Percentiles rank a stretch among this genome's conserved stretches.
These are phyloP conservation scores for Moesziomyces aphidis DNA, from an alignment of 1,284 basidiomycete species.

Conservation along the genomic window DNA sequence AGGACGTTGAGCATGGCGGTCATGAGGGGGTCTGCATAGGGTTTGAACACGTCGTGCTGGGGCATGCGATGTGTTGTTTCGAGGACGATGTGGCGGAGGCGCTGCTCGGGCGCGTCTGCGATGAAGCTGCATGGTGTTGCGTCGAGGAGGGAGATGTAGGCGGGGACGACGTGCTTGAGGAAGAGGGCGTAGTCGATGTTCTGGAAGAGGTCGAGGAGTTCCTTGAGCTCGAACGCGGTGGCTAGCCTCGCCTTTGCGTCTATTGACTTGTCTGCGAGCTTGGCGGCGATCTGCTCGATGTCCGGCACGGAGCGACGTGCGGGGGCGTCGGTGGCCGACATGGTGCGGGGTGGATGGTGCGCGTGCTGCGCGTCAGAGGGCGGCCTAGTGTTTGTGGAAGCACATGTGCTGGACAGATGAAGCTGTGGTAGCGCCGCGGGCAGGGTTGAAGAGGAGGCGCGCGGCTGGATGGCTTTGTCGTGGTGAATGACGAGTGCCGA, in stretches of 20 bases:
- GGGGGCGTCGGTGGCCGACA: conserved; percentile 40
- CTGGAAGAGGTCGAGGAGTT: conserved; percentile 59
- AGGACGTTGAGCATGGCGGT: conserved; percentile 81
- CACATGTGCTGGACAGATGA: too few species aligned
- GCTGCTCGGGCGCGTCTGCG: conserved; percentile 82
- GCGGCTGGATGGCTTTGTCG: too few species aligned
- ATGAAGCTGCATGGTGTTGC: conserved; percentile 81
- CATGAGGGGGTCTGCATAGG: conserved; percentile 79
- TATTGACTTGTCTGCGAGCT: conserved; percentile 41
- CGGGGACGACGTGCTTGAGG: conserved; percentile 75
- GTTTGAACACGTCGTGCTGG: conserved; percentile 80
- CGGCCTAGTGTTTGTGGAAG: too few species aligned
- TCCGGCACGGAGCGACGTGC: conserved; percentile 45
- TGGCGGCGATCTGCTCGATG: conserved; percentile 42
- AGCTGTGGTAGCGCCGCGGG: too few species aligned
- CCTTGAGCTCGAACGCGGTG: conserved; percentile 61
- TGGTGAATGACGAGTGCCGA: too few species aligned
- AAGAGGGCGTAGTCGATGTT: conserved; percentile 77
- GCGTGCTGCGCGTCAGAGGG: neutral
- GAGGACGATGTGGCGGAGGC: conserved; percentile 73
- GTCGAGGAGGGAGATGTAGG: conserved; percentile 81
- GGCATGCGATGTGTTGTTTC: conserved; percentile 82
- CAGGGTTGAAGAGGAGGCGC: too few species aligned
- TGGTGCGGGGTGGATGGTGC: conserved; percentile 1
- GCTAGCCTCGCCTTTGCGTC: conserved; percentile 51